Evolutionary conservation across 192 early-diverging fungal species (phyloP), one percentile per base, ranked within the genome.

Genomic region (Glomus cerebriforme): DNA sequence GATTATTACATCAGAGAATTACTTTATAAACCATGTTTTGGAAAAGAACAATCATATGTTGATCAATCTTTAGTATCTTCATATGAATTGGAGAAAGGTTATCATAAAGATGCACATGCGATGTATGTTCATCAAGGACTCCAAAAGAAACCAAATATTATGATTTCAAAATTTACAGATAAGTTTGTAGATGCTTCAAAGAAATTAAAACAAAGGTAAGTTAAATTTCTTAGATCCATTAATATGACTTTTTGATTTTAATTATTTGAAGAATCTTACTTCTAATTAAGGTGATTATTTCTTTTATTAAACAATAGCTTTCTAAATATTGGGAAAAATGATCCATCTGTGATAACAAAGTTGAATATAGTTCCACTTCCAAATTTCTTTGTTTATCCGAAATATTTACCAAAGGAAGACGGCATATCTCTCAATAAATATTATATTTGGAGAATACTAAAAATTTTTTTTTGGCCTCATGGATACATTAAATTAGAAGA

Each of bases 21-120:
- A 29, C 43, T 69, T 43, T 37, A 26, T 69, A 69, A 69, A 43
- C 67, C 35, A 24, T 43, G 34, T 43, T 69, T 69, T 69, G 67
- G 67, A 7, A n/a, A 35, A 22, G 43, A 39, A 69, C 35, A 27
- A 26, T 22, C 39, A 37, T 3, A 13, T 24, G 9, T 45, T n/a
- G 67, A 69, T 24, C 19, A 39, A 1, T 27, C 37, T 24, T 69
- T 24, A 22, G 2, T 69, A 43, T 1, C 7, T 43, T 35, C 67
- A 22, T 0, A 45, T 24, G 67, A 69, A 39, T 43, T 69, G 24
- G 22, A 2, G 7, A 37, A 69, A 24, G 67, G 22, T 19, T 7
- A 69, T 5, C 39, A 7, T n/a, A 39, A 45, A 69, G 12, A 39
- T 26, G 9, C 43, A 7, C 5, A 22, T 24, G n/a, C 67, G 19